Base-by-base conservation (phyloP, 495 filamentous ascomycete species). In the Xylaria grammica region DNA sequence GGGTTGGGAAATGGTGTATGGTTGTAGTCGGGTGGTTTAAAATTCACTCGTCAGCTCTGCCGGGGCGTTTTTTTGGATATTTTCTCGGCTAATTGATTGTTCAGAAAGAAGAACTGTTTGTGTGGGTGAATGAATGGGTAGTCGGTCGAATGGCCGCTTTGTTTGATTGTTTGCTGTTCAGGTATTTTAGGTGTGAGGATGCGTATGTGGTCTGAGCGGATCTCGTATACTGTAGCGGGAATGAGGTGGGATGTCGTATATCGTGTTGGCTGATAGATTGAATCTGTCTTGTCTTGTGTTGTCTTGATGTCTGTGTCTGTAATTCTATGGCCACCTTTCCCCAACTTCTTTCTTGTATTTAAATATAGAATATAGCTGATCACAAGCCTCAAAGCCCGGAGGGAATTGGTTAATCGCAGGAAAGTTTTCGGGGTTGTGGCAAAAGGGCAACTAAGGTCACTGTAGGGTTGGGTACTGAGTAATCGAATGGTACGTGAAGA, bases 391-490 rank as follows among this genome's bases (percentile, higher is more conserved):
- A 51, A 29, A 60, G 32, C 29, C 44, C 45, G 45, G 13, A 4
- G 38, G 45, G 17, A 51, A 38, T 29, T 50, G 32, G 20, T 36
- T n/a, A n/a, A 26, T 60, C 22, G 13, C 38, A 51, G 58, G 45
- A 40, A 36, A 22, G 2, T 48, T 34, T 19, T 60, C 58, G 58
- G 58, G n/a, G 58, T 60, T 51, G 40, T 32, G 42, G 42, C 36
- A 13, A 44, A 45, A 32, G 26, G 22, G 7, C 20, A 44, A 1
- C 19, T n/a, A n/a, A n/a, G n/a, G n/a, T n/a, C n/a, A n/a, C n/a
- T n/a, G n/a, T n/a, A n/a, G n/a, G n/a, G 38, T 19, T 29, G 26
- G 42, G 45, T 38, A 51, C 58, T 60, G 58, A 60, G 58, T 60
- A 60, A 60, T 51, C 44, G 32, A 38, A 40, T 10, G 29, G 15